Percentiles rank a stretch among this genome's conserved stretches.
Conservation (phyloP, 495 filamentous ascomycete genomes). For the Aspergillus saccharolyticus region DNA sequence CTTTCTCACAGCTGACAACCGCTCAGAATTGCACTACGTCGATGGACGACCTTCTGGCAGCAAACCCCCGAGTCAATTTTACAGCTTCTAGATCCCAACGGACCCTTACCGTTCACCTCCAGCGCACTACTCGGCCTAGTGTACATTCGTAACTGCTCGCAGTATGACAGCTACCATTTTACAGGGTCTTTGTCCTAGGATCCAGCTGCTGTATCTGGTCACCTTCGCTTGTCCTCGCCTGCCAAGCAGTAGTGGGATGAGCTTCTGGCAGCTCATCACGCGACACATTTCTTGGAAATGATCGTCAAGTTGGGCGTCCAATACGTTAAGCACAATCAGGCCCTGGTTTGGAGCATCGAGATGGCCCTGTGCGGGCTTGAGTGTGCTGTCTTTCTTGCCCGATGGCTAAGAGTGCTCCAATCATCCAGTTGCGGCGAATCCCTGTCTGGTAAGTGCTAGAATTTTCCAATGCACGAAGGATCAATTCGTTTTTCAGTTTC, state of each 20-base stretch:
- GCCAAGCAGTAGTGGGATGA: slow-evolving; percentile 43
- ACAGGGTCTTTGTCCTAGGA: slow-evolving; percentile 42
- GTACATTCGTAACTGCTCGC: slow-evolving; percentile 51
- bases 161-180: slow-evolving; percentile 24
- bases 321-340: slow-evolving; percentile 55
- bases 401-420: slow-evolving; percentile 23
- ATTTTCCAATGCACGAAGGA: too few relatives aligned
- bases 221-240: slow-evolving; percentile 35
- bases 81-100: slow-evolving; percentile 37
- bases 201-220: slow-evolving; percentile 43
- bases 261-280: slow-evolving; percentile 50
- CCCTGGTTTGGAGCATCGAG: slow-evolving; percentile 57
- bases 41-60: slow-evolving; percentile 53
- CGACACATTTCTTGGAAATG: slow-evolving; percentile 52
- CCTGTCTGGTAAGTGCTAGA: not conserved
- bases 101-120: slow-evolving; percentile 54
- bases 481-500: not conserved
- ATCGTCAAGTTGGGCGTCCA: slow-evolving; percentile 55
- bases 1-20: not conserved
- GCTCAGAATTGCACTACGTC: slow-evolving; percentile 40
- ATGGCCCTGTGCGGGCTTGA: slow-evolving; percentile 55
- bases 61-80: slow-evolving; percentile 35
- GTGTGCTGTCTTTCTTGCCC: slow-evolving; percentile 52
- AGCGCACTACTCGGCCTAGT: slow-evolving; percentile 52
- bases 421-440: not conserved